phyloP scores from a whole-genome alignment of 2,329 filamentous ascomycete genomes.

The Botrytis fragariae region DNA sequence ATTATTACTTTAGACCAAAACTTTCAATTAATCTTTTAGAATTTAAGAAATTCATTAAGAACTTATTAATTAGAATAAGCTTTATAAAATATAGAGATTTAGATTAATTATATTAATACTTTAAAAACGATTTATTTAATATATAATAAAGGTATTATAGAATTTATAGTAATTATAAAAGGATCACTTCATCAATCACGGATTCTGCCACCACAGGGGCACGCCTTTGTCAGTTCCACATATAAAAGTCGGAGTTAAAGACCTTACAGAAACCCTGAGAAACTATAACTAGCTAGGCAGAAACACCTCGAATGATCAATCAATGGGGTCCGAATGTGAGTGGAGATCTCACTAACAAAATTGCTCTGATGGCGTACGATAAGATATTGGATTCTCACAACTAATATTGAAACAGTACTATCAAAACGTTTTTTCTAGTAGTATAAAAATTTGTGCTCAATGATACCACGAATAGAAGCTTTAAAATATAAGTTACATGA shows the following conservation, averaged over 20 bases:
- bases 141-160: too few relatives aligned
- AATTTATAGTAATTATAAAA: too few relatives aligned
- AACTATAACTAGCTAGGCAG: not conserved
- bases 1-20: too few relatives aligned
- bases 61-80: too few relatives aligned
- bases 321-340: accelerated
- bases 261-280: not conserved
- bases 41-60: too few relatives aligned
- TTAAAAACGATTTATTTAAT: too few relatives aligned
- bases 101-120: too few relatives aligned
- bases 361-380: not conserved
- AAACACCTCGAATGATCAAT: not conserved
- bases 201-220: too few relatives aligned
- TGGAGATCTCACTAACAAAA: not conserved
- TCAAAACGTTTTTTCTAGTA: too few relatives aligned
- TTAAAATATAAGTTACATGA: not conserved
- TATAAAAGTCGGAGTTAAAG: not conserved
- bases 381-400: not conserved
- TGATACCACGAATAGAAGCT: not conserved
- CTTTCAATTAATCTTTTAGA: too few relatives aligned
- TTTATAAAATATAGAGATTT: too few relatives aligned
- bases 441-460: not conserved
- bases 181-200: too few relatives aligned
- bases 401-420: not conserved
- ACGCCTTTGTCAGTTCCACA: not conserved